Percentiles rank a stretch among this genome's conserved stretches.
Conservation (phyloP, 768 basidiomycete species). For the Boletales sp. region DNA sequence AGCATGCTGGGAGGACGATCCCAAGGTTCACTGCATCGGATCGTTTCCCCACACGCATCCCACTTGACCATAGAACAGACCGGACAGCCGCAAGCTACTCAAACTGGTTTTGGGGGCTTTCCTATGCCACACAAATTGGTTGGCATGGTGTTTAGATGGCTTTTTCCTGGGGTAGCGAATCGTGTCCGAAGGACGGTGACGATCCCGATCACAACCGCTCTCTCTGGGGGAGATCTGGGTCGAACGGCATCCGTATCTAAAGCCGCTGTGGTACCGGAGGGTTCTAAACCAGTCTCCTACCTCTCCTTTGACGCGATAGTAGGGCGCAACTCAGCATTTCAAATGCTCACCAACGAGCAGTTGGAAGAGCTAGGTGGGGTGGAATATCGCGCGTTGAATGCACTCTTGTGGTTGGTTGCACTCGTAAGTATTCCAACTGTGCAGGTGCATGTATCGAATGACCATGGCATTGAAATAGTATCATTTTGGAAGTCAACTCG, state of each 20-base stretch:
- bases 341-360: conserved; percentile 70
- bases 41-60: conserved; percentile 13
- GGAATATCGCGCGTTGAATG: conserved; percentile 82
- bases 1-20: conserved; percentile 8
- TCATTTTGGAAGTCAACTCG: conserved; percentile 64
- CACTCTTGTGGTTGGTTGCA: conserved; percentile 77
- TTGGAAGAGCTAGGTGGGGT: conserved; percentile 91
- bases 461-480: conserved; percentile 50
- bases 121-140: conserved; percentile 64
- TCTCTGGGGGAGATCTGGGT: conserved; percentile 33
- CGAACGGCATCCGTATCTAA: conserved; percentile 20
- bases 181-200: conserved; percentile 69
- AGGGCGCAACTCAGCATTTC: conserved; percentile 77
- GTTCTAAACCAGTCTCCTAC: conserved; percentile 65
- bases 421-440: conserved; percentile 44
- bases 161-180: conserved; percentile 63
- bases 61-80: conserved; percentile 11
- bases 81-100: conserved; percentile 23
- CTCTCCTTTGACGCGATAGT: conserved; percentile 82
- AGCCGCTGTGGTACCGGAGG: conserved; percentile 21
- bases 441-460: neutral
- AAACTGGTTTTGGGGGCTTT: conserved; percentile 67
- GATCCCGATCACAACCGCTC: conserved; percentile 65
- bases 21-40: conserved; percentile 12
- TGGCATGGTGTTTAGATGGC: conserved; percentile 42